Base-by-base conservation (phyloP, 768 basidiomycete genomes). In the Tremella fuciformis region DNA sequence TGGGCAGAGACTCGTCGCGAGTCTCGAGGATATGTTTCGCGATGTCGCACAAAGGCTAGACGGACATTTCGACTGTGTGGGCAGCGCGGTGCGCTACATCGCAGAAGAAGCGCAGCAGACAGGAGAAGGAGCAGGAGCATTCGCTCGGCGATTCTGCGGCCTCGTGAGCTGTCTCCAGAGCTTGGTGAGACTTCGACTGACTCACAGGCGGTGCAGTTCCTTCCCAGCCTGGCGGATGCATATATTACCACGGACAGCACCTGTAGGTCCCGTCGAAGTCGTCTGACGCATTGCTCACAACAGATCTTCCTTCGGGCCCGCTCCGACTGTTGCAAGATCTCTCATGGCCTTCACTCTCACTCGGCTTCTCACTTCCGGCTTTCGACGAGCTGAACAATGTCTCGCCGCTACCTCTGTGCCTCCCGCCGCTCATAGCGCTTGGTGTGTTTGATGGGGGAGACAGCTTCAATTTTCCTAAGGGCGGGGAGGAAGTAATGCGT, bases 311-410 rank as follows among this genome's bases (percentile, higher is more conserved):
- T 18, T 26, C 59, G 15, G 57, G 59, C 0, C 63, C 63, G 18
- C 26, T 67, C 2, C 59, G 53, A 18, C 47, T 67, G 11, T 46
- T 67, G 7, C 66, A 67, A 47, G 66, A 67, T 39, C 66, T 67
- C 13, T 46, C 42, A 15, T 8, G n/a, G 22, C n/a, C 42, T 6
- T 46, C 42, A n/a, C n/a, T 46, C n/a, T 22, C 42, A 18, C 15
- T 46, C 22, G n/a, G 16, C 22, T 15, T 46, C 6, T 22, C 42
- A 4, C 42, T 22, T 15, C 22, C 22, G 22, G 6, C 42, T 6
- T 46, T 22, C 42, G 29, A 34, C 29, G 29, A 34, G 29, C 15
- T 46, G n/a, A 18, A n/a, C 6, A 22, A 46, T 15, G 22, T 46
- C 42, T 46, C 42, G 22, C 42, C 42, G 6, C 42, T 46, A n/a